Evolutionary conservation across 306 rosid genomes (phyloP), one percentile per base, ranked within the genome.

Genomic region (Neltuma alba): DNA sequence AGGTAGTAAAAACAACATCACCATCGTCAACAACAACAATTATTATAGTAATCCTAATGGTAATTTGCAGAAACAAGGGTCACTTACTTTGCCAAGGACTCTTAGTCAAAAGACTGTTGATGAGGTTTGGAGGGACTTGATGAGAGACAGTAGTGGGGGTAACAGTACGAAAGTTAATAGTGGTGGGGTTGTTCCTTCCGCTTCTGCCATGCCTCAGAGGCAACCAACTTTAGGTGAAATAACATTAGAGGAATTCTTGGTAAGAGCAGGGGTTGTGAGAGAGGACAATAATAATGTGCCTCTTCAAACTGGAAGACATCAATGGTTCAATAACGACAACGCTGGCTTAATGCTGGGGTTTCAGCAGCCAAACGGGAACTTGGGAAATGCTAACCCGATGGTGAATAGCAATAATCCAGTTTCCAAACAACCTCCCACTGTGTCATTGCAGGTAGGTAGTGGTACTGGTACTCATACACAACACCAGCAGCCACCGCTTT

Each of bases 71-170:
- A 93, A 90, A 71, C 99, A 93, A 81, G 93, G 97, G n/a, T 95
- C 99, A 12, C 77, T 93, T 25, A 90, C 98, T 41, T 82, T 95
- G 83, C 98, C 99, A 0, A 89, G 97, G 61, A 95, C 98, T 3
- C 89, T 95, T 58, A 93, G 97, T 86, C 98, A 93, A 86, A 95
- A 86, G 87, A 95, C 89, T 34, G 99, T 95, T 23, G 99, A 95
- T 83, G 98, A 95, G 58, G 97, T 95, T 69, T 95, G 98, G 98
- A 93, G 70, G 87, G 91, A 89, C 50, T 82, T 95, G 85, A 67
- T 80, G 42, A 93, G 85, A 80, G 98, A 89, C 14, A 41, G 41
- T 52, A 79, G 50, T 38, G 65, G 85, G 42, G 82, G 72, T 66
- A 12, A 14, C 6, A 6, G 72, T n/a, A 38, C 60, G 66, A 74